Evolutionary conservation across 371 early-diverging fungal species (phyloP), one percentile per base, ranked within the genome.

Genomic region (Mortierella sp.): DNA sequence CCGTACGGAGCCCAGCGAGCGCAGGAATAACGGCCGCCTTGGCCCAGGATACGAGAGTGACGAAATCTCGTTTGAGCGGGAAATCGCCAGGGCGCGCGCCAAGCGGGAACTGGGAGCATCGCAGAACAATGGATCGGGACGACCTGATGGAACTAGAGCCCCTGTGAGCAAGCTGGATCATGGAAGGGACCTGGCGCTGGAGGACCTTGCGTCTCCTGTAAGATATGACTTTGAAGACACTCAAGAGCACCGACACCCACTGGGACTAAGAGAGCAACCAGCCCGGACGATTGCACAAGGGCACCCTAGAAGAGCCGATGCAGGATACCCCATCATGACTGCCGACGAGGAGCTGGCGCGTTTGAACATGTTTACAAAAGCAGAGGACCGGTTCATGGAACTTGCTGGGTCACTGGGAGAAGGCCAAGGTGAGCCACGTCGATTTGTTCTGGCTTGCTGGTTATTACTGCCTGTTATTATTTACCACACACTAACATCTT

Each of bases 181-280:
- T 64, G 83, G 83, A 6, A 50, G 76, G 48, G 75, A 66, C 40
- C 48, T 83, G 16, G 79, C 41, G 1, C 29, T 83, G 8, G 79
- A 78, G 19, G 83, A 83, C 40, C 64, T 83, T 19, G 70, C 43
- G 1, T 73, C 83, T 9, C 76, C 83, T 0, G 73, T 73, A 40
- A 55, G 58, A 26, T 63, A 44, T 44, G 61, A 71, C 19, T 77
- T 68, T 48, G 78, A 44, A 9, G 22, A 53, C 1, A 29, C 31
- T 31, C 61, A 66, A 11, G 64, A 63, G 45, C 68, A 45, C 50
- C 53, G 40, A n/a, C 66, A 43, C 9, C 63, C 37, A 19, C 34
- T 41, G 34, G 40, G 53, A 19, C 3, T 13, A 22, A 19, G 26
- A 1, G 29, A 37, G n/a, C 44, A 45, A 3, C 7, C 63, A 29